Evolutionary conservation across 1,284 basidiomycete species (phyloP), one percentile per base, ranked within the genome.

Genomic region (Gymnopus androsaceus): DNA sequence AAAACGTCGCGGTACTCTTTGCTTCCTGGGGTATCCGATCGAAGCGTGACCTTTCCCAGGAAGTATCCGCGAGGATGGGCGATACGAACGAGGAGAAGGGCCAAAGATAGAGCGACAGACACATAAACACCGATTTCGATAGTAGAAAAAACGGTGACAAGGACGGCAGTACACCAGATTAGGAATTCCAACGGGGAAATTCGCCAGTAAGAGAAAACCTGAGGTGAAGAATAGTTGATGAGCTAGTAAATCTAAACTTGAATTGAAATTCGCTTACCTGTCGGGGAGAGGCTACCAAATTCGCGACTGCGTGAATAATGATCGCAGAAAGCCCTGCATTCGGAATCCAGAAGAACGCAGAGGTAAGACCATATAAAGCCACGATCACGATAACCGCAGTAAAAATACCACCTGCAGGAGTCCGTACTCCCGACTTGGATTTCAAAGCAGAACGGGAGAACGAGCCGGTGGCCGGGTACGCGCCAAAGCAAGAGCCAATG

Each of bases 401-500:
- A 64, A 93, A 72, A 64, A 96, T 83, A 64, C 97, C 96, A 7
- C 92, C 95, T 14, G 90, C 78, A 5, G 96, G 97, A 6, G 96
- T 98, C 60, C 96, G 88, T 19, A 98, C 96, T 58, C 96, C 96
- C 0, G 93, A 95, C 75, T 97, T 97, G 53, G 92, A 89, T 76
- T 98, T 95, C 71, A 99, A 81, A 1, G 96, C 96, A 3, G 95
- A 94, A 34, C 96, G 93, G 36, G 95, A 98, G 82, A 99, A 99
- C 0, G 95, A 98, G 15, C 96, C 97, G 7, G 97, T 99, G 0
- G 95, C 94, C 7, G 96, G 95, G 72, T 98, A 99, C 2, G 94
- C 96, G 56, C 85, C 83, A 71, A 98, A 97, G 62, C 88, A 78
- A 7, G 90, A 88, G 14, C 94, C 93, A 60, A 95, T 68, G 0